Evolutionary conservation across 805 yeast species (phyloP).

Genomic region (Kazachstania africana): DNA sequence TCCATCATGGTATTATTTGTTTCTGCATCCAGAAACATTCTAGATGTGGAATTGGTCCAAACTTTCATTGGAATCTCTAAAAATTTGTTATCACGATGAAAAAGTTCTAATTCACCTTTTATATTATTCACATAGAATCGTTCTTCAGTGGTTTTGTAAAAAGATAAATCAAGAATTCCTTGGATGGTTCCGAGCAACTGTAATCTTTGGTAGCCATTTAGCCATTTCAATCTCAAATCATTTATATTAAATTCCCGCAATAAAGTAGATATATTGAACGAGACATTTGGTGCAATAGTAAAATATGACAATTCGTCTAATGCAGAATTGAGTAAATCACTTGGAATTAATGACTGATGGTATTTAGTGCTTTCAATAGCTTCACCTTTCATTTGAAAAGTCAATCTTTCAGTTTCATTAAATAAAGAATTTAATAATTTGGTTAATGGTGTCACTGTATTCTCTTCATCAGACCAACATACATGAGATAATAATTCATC

Average conservation of each 20-base stretch:
- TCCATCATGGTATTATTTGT: slow-evolving; percentile 19
- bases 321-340: slow-evolving; percentile 4
- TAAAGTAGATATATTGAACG: slow-evolving; percentile 14
- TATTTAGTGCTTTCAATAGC: neutral
- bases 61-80: slow-evolving; percentile 32
- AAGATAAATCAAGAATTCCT: slow-evolving; percentile 24
- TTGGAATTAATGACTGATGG: slow-evolving; percentile 9
- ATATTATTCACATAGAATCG: slow-evolving; percentile 26
- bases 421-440: slow-evolving; percentile 15
- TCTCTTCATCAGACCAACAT: slow-evolving; percentile 23
- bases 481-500: slow-evolving; percentile 15
- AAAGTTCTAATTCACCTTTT: slow-evolving; percentile 33
- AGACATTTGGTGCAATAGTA: slow-evolving; percentile 13
- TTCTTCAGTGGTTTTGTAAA: slow-evolving; percentile 12
- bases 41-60: slow-evolving; percentile 37
- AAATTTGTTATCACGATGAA: slow-evolving; percentile 30
- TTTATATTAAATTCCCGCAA: slow-evolving; percentile 30
- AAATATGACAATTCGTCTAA: slow-evolving; percentile 12
- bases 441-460: slow-evolving; percentile 23
- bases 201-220: slow-evolving; percentile 22
- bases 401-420: slow-evolving; percentile 11
- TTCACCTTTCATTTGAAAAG: slow-evolving; percentile 11
- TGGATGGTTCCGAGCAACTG: slow-evolving; percentile 30
- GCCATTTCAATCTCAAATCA: slow-evolving; percentile 27
- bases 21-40: slow-evolving; percentile 14